Percentiles rank a stretch among this genome's conserved stretches.
Evolutionary conservation across 2,329 filamentous ascomycete genomes (phyloP).

Genomic region (Diaporthe sp.): DNA sequence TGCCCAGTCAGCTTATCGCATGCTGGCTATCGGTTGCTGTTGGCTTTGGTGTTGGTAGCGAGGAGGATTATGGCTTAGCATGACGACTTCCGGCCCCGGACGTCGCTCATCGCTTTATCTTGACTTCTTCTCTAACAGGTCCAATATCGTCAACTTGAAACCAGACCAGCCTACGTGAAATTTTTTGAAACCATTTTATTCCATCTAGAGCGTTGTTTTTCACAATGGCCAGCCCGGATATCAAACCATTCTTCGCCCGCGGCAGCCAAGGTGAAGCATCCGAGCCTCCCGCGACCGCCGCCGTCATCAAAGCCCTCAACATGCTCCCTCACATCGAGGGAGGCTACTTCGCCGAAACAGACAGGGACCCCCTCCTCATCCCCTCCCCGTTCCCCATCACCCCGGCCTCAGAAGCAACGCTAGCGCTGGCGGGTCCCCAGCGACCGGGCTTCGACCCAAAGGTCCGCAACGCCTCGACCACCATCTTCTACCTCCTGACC

Average conservation of each 20-base stretch:
- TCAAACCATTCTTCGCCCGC: conserved; percentile 24
- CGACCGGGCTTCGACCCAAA: conserved; percentile 54
- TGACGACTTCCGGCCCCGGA: conserved; percentile 8
- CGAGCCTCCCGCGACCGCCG: conserved; percentile 39
- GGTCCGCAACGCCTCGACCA: conserved; percentile 68
- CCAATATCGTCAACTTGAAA: neutral
- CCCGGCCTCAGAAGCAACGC: conserved; percentile 53
- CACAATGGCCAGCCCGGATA: neutral
- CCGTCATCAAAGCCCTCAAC: conserved; percentile 55
- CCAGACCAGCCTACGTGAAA: neutral
- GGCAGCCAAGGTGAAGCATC: conserved; percentile 2
- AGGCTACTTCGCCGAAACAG: conserved; percentile 74
- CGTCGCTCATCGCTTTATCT: neutral
- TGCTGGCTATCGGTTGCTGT: neutral
- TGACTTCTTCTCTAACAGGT: neutral
- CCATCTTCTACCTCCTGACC: conserved; percentile 76
- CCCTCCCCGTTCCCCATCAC: conserved; percentile 66
- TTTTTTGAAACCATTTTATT: neutral
- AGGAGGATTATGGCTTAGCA: neutral
- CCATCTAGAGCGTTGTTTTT: neutral
- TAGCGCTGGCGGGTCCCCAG: conserved; percentile 49
- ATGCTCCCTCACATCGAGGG: conserved; percentile 72
- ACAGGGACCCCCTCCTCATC: conserved; percentile 64
- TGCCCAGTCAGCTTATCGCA: neutral
- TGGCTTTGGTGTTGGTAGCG: neutral